Evolutionary conservation across 2,329 filamentous ascomycete species (phyloP), one percentile per base, ranked within the genome.

Genomic region (Fusarium pseudograminearum): DNA sequence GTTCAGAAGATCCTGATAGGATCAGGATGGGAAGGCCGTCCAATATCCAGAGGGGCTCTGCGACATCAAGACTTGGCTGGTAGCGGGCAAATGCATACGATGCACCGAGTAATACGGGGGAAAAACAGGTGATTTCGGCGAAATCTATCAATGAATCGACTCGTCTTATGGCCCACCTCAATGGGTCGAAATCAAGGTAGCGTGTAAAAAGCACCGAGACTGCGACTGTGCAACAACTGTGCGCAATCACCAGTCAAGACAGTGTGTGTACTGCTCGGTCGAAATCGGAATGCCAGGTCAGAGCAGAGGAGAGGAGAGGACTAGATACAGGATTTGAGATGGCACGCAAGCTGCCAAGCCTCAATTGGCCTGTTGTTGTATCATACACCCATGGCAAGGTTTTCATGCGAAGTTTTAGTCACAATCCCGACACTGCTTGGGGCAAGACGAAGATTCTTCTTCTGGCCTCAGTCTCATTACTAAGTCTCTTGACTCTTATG

Each of bases 231-330:
- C 28, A 30, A 30, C 11, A 30, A 41, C 40, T 45, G 26, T 18
- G 16, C 16, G 36, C 9, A 4, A 7, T 7, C 2, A 16, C 14
- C 9, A 40, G 2, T 3, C 3, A 26, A n/a, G 16, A 65, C 70
- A 70, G 59, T 73, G 44, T 15, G 20, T 28, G 33, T 36, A 75
- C 71, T 63, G 73, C 51, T 69, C 73, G 73, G 73, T 57, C 61
- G 74, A 73, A 74, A 14, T 74, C 73, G 73, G 73, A 48, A 71
- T 56, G 42, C 18, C 51, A 26, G 18, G 38, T 16, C 47, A 52
- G 65, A 69, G 73, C 20, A 28, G 28, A 30, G 28, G 12, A 30
- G 28, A 30, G n/a, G 42, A 44, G 51, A 48, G 22, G 11, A 24
- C 31, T 45, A 28, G 8, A 28, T 28, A 22, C 48, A 44, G 51